These are phyloP conservation scores for Ustilago sp. DNA, from an alignment of 1,284 basidiomycete species.

Conservation along the genomic window DNA sequence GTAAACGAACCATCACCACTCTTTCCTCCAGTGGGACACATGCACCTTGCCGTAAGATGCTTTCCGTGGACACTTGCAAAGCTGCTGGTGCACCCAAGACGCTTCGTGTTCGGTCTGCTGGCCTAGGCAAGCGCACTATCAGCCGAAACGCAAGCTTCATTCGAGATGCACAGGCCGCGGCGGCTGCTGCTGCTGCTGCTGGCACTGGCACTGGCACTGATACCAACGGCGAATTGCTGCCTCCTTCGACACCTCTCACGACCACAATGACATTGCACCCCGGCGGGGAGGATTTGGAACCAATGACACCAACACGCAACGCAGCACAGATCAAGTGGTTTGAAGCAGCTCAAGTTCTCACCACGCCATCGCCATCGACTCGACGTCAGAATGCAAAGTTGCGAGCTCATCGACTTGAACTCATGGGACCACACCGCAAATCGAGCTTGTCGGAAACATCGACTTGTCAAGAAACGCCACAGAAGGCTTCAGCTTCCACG, in stretches of 20 bases:
- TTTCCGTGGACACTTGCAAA: conserved; percentile 44
- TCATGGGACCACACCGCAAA: conserved; percentile 42
- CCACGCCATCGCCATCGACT: conserved; percentile 60
- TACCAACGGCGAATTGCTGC: conserved; percentile 11
- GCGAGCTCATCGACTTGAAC: conserved; percentile 46
- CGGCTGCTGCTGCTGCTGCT: neutral
- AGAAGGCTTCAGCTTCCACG: conserved; percentile 22
- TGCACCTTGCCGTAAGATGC: conserved; percentile 41
- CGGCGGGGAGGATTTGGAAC: conserved; percentile 29
- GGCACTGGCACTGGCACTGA: conserved; percentile 2
- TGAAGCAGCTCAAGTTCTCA: conserved; percentile 60
- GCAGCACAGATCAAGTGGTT: conserved; percentile 63
- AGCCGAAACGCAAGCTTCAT: conserved; percentile 43
- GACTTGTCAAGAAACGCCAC: conserved; percentile 42
- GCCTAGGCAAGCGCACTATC: conserved; percentile 44
- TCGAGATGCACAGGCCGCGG: conserved; percentile 15
- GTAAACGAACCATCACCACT: conserved; percentile 37
- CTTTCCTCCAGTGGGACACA: conserved; percentile 17
- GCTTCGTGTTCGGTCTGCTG: conserved; percentile 44
- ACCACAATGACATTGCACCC: conserved; percentile 14
- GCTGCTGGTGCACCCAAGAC: conserved; percentile 38
- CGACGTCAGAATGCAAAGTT: conserved; percentile 40
- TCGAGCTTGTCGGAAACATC: conserved; percentile 43
- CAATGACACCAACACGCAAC: conserved; percentile 67
- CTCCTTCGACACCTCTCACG: conserved; percentile 40